A percentile compares a stretch with the other conserved stretches of the same genome.
Conservation (phyloP, 495 filamentous ascomycete genomes). For the Aspergillus cavernicola region DNA sequence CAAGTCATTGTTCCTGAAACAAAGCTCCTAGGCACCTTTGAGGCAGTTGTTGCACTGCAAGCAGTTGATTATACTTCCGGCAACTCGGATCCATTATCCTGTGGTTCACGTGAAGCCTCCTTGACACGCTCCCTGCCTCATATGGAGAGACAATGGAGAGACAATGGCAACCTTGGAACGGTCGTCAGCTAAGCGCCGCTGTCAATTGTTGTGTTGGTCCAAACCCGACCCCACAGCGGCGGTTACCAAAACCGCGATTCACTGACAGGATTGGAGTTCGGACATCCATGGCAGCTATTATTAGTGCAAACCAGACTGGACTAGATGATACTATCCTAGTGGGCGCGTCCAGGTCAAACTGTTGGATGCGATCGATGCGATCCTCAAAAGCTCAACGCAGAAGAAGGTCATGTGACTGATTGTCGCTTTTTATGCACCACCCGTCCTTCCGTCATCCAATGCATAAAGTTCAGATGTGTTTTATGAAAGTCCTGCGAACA, state of each 20-base stretch:
- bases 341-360: too few species aligned
- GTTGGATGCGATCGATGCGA: too few species aligned
- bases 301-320: too few species aligned
- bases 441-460: too few species aligned
- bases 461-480: too few species aligned
- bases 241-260: not conserved
- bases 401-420: too few species aligned
- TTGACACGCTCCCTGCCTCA: not conserved
- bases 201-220: not conserved
- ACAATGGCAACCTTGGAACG: not conserved
- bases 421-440: too few species aligned
- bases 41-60: too few species aligned
- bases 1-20: conserved; percentile 2
- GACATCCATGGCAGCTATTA: not conserved
- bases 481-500: too few species aligned
- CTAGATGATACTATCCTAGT: too few species aligned
- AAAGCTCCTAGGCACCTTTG: not conserved
- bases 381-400: too few species aligned
- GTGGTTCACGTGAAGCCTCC: not conserved
- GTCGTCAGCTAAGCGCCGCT: not conserved
- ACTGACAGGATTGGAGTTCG: not conserved
- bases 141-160: not conserved
- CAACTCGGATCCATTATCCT: not conserved
- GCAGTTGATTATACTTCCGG: not conserved
- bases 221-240: not conserved